Base-by-base conservation (phyloP, 148 eudicot genomes). In the Rhododendron griersonianum region DNA sequence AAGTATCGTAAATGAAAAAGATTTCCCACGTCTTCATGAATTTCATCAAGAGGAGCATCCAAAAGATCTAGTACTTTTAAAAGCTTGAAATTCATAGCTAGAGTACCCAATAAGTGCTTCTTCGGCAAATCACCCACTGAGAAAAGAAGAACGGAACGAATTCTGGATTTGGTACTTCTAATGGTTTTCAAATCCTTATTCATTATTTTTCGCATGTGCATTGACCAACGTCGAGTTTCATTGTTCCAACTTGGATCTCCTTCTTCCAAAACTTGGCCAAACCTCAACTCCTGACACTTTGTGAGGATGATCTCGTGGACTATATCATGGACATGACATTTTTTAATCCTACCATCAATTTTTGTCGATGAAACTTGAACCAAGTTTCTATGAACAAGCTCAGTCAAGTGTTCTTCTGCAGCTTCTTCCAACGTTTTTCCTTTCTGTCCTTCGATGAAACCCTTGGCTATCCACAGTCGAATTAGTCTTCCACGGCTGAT, bases 391-490 rank as follows among this genome's bases (percentile, higher is more conserved):
- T 16, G 47, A 0, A 71, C 0, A 2, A 83, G 78, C 78, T 83
- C 85, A 61, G 0, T 2, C 69, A 61, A 61, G 11, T 61, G 28
- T 2, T 61, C 69, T 7, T 61, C 25, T 7, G 30, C 85, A 47
- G 71, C 79, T 47, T 83, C 79, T 45, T 83, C 79, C 18, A 65
- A 23, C 3, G 23, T 47, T 65, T 30, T 69, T 0, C n/a, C 78
- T 7, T 18, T 28, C 2, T 48, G 71, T 28, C 11, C 76, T 83
- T 83, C 35, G 11, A 65, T 28, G 50, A 83, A 83, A 6, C 85
- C 78, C 33, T 83, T 79, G 0, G 85, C 77, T 10, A 83, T 45
- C 85, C 85, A 83, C 5, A 83, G 3, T 23, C 79, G 39, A 16
- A 83, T 71, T 25, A 83, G 33, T 71, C 78, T 47, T 44, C 79